A percentile compares a stretch with the other conserved stretches of the same genome.
Conservation (phyloP, 495 filamentous ascomycete species). For the Friedmanniomyces endolithicus region DNA sequence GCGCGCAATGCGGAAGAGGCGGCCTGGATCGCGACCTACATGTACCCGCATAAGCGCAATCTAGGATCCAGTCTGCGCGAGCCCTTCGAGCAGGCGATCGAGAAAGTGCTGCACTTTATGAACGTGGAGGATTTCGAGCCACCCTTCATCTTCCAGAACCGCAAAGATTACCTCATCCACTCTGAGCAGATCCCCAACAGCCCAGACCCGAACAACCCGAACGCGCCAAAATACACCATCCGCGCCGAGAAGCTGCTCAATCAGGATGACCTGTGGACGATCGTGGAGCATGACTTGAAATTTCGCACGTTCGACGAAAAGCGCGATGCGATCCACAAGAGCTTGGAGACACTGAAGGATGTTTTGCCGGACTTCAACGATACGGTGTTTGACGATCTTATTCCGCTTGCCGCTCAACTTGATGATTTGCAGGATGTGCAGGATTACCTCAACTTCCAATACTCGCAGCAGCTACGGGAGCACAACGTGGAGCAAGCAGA, state of each 20-base stretch:
- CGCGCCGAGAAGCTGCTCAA: conserved; percentile 78
- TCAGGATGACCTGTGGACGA: conserved; percentile 87
- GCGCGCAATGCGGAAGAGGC: conserved; percentile 64
- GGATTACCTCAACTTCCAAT: conserved; percentile 93
- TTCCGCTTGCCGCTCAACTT: conserved; percentile 60
- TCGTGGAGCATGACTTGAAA: conserved; percentile 87
- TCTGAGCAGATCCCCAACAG: conserved; percentile 55
- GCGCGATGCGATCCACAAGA: conserved; percentile 64
- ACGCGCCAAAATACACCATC: conserved; percentile 58
- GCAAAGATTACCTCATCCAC: conserved; percentile 95
- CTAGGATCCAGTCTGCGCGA: conserved; percentile 55
- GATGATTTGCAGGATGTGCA: conserved; percentile 94
- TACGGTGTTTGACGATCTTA: conserved; percentile 63
- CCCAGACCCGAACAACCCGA: conserved; percentile 43
- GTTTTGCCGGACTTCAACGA: conserved; percentile 41
- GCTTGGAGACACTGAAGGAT: conserved; percentile 58
- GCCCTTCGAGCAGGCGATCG: conserved; percentile 75
- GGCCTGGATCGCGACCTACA: conserved; percentile 75
- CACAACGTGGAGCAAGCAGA: conserved; percentile 36
- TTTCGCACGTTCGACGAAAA: conserved; percentile 85
- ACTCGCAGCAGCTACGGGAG: conserved; percentile 70
- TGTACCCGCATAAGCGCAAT: conserved; percentile 67
- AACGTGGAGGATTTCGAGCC: conserved; percentile 86
- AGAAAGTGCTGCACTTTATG: conserved; percentile 90
- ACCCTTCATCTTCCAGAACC: conserved; percentile 94